phyloP scores from a whole-genome alignment of 2,329 filamentous ascomycete species.

The Botryosphaeria dothidea region DNA sequence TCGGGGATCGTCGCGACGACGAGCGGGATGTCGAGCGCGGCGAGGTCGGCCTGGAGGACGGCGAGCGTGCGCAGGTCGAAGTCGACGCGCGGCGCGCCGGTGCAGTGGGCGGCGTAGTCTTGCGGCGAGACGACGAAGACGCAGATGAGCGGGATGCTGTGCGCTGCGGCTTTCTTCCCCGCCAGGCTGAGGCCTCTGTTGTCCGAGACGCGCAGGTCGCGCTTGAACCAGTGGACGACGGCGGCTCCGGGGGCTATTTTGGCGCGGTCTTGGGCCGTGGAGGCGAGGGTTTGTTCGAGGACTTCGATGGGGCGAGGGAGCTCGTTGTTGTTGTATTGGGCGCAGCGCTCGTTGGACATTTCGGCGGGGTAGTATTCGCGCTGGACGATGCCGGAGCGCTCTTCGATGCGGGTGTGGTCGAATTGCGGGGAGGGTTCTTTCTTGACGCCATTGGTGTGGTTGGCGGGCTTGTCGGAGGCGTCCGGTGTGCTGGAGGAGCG shows the following conservation, averaged over 20 bases:
- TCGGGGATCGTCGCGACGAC: conserved; percentile 71
- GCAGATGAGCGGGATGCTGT: conserved; percentile 70
- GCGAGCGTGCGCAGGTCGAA: conserved; percentile 74
- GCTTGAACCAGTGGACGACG: conserved; percentile 90
- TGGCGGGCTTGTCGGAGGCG: not conserved
- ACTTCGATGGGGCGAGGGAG: conserved; percentile 73
- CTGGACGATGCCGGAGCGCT: conserved; percentile 43
- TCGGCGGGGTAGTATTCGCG: conserved; percentile 78
- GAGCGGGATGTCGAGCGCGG: conserved; percentile 72
- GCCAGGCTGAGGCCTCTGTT: conserved; percentile 72
- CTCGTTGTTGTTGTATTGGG: conserved; percentile 69
- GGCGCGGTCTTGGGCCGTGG: conserved; percentile 59
- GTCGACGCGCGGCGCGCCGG: conserved; percentile 72
- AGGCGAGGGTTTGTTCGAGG: conserved; percentile 61
- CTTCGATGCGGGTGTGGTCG: conserved; percentile 41
- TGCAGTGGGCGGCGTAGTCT: conserved; percentile 80
- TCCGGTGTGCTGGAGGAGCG: not conserved
- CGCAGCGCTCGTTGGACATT: conserved; percentile 78
- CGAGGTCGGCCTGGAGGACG: conserved; percentile 66
- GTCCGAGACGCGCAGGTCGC: conserved; percentile 72
- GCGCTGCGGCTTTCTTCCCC: conserved; percentile 63
- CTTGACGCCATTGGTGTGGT: conserved; percentile 21
- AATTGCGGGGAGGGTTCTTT: conserved; percentile 13
- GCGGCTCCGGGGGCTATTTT: conserved; percentile 57
- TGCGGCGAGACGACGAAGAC: conserved; percentile 81